Evolutionary conservation across 2,329 filamentous ascomycete genomes (phyloP).

Genomic region (Neonectria sp.): DNA sequence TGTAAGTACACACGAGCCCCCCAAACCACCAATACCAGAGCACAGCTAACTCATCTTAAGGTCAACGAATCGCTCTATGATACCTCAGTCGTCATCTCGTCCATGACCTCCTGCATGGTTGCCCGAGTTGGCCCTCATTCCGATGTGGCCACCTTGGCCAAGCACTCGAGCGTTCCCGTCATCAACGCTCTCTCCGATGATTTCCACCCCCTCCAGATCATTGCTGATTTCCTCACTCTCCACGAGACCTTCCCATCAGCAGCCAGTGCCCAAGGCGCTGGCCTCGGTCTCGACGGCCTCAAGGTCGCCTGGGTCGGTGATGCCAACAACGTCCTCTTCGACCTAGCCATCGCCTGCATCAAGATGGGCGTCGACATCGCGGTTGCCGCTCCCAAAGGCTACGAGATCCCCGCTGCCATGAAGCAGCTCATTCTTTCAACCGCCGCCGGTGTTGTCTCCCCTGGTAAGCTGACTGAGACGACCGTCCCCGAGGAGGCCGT

Average conservation of each 20-base stretch:
- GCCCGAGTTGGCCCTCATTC: slow-evolving; percentile 83
- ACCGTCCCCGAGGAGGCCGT: slow-evolving; percentile 87
- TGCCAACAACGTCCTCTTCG: slow-evolving; percentile 96
- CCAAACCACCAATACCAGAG: not conserved
- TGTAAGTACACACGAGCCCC: slow-evolving; percentile 59
- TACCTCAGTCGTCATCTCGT: slow-evolving; percentile 93
- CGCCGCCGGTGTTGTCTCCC: slow-evolving; percentile 67
- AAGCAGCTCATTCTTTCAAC: slow-evolving; percentile 78
- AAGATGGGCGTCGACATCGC: slow-evolving; percentile 91
- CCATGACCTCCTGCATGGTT: slow-evolving; percentile 88
- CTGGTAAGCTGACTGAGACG: slow-evolving; percentile 82
- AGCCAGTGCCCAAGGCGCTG: slow-evolving; percentile 52
- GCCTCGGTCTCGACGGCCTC: slow-evolving; percentile 81
- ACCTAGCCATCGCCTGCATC: slow-evolving; percentile 88
- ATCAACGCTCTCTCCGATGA: slow-evolving; percentile 92
- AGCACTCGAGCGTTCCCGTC: slow-evolving; percentile 83
- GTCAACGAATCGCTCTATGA: slow-evolving; percentile 97
- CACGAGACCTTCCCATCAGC: slow-evolving; percentile 79
- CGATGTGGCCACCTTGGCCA: slow-evolving; percentile 80
- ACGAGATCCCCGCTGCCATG: slow-evolving; percentile 85
- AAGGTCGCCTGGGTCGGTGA: slow-evolving; percentile 98
- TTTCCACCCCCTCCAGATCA: slow-evolving; percentile 93
- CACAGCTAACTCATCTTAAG: slow-evolving; percentile 55
- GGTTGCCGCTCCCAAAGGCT: slow-evolving; percentile 89
- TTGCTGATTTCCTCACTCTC: slow-evolving; percentile 95